Conservation (phyloP, 2,329 filamentous ascomycete species). For the Ophiostoma sp. region DNA sequence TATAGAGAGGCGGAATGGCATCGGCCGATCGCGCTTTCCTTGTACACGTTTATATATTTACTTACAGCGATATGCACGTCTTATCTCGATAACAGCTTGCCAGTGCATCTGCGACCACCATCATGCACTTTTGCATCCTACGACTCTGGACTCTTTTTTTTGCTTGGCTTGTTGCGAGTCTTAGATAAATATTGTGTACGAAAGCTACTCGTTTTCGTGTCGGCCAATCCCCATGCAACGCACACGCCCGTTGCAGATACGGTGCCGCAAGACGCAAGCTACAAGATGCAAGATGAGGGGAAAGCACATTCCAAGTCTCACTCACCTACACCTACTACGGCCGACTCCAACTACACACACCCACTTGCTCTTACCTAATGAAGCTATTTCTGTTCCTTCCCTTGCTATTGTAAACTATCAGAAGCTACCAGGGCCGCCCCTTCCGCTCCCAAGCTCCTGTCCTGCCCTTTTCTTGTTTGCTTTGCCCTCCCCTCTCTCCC, state of each 20-base stretch:
- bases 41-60: neutral
- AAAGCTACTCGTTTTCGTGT: neutral
- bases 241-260: neutral
- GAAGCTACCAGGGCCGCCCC: constrained; percentile 7
- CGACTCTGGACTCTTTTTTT: neutral
- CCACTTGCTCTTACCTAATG: neutral
- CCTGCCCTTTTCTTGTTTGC: neutral
- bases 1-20: neutral
- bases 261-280: neutral
- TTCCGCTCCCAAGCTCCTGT: constrained; percentile 11
- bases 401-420: neutral
- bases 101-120: neutral
- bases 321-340: neutral
- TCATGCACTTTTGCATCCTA: neutral
- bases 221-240: neutral
- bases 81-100: neutral
- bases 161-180: neutral
- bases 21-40: neutral
- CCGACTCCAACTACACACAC: neutral
- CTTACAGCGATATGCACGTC: neutral
- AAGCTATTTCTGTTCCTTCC: constrained; percentile 1
- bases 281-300: neutral
- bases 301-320: neutral
- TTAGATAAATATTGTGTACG: neutral
- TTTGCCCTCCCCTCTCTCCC: neutral